Evolutionary conservation across 2,329 filamentous ascomycete genomes (phyloP).

Genomic region (Aspergillus novoparasiticus): DNA sequence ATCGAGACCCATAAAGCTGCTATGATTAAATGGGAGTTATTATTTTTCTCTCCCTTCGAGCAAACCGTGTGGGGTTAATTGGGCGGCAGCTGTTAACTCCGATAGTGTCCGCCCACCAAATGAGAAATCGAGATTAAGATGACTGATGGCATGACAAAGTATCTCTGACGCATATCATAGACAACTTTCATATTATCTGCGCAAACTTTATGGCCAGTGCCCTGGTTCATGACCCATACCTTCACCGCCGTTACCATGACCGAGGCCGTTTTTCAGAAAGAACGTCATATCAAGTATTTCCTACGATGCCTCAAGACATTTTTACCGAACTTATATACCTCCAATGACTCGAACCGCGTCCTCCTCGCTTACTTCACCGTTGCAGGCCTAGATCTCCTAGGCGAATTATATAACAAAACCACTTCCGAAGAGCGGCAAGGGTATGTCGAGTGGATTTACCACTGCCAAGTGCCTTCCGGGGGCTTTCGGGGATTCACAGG

Average conservation of each 20-base stretch:
- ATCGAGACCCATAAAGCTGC: neutral
- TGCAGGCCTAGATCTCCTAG: slow-evolving; percentile 80
- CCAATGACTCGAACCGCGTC: slow-evolving; percentile 88
- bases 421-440: slow-evolving; percentile 55
- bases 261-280: slow-evolving; percentile 44
- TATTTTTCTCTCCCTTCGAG: neutral
- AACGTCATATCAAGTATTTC: slow-evolving; percentile 87
- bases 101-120: slow-evolving; percentile 22
- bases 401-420: slow-evolving; percentile 59
- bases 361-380: slow-evolving; percentile 87
- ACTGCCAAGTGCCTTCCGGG: slow-evolving; percentile 80
- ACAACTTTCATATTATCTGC: neutral
- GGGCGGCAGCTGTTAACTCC: slow-evolving; percentile 19
- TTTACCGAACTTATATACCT: slow-evolving; percentile 80
- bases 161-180: neutral
- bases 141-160: neutral
- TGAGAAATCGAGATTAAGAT: slow-evolving; percentile 5
- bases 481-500: slow-evolving; percentile 86
- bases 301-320: slow-evolving; percentile 80
- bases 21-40: neutral
- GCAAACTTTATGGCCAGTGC: slow-evolving; percentile 2
- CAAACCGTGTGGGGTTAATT: slow-evolving; percentile 27
- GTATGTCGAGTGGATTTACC: slow-evolving; percentile 76
- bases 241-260: slow-evolving; percentile 25
- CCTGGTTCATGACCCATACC: neutral